Evolutionary conservation across 768 basidiomycete genomes (phyloP).

Genomic region (Polyporus arcularius): DNA sequence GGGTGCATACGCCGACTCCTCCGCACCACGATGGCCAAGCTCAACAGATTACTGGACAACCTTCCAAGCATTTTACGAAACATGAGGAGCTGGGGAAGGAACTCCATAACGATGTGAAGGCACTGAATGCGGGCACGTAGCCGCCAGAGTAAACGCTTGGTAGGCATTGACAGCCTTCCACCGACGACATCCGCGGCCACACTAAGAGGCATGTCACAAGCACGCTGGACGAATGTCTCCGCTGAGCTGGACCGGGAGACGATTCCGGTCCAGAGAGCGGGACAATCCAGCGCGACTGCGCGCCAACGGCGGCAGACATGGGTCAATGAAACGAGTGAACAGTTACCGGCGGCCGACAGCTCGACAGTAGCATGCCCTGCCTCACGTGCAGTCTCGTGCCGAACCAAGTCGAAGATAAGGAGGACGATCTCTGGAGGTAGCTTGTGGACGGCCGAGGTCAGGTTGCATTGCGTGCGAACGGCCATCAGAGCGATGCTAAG

Average conservation of each 20-base stretch:
- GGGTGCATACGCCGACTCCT: too few species aligned
- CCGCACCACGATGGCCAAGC: background rate
- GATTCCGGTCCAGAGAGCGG: background rate
- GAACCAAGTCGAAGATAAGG: too few species aligned
- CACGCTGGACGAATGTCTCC: background rate
- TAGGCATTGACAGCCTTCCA: background rate
- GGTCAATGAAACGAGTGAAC: background rate
- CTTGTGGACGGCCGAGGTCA: too few species aligned
- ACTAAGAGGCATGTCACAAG: background rate
- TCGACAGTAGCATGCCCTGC: too few species aligned
- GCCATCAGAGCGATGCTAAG: too few species aligned
- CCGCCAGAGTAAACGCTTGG: background rate
- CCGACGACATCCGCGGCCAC: background rate
- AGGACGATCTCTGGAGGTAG: too few species aligned
- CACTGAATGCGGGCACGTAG: background rate
- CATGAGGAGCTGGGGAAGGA: background rate
- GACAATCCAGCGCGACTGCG: background rate
- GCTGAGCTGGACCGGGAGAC: background rate
- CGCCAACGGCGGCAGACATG: background rate
- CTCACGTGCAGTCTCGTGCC: background rate
- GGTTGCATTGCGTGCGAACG: too few species aligned
- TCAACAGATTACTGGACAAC: background rate
- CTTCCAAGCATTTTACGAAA: background rate
- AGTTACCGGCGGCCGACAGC: background rate
- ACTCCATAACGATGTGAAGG: background rate